Conservation (phyloP, 352 stramenopile genomes). For the Phytophthora fragariae region DNA sequence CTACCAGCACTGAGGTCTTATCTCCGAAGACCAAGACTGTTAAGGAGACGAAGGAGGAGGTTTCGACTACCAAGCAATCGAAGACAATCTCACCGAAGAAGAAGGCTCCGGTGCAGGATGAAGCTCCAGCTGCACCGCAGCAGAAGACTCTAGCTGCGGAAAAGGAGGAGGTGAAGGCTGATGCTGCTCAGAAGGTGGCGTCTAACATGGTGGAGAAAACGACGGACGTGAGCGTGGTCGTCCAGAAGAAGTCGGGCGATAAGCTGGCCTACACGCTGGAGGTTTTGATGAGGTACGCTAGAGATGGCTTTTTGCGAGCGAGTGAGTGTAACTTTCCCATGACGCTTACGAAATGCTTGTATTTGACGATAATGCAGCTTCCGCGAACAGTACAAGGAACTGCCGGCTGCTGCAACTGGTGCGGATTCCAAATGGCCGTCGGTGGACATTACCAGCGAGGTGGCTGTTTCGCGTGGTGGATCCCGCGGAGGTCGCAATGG, state of each 20-base stretch:
- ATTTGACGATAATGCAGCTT: slow-evolving; percentile 44
- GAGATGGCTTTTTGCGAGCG: not conserved
- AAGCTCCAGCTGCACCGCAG: slow-evolving; percentile 18
- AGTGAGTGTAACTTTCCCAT: not conserved
- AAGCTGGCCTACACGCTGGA: slow-evolving; percentile 72
- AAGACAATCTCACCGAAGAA: slow-evolving; percentile 35
- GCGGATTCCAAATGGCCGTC: slow-evolving; percentile 66
- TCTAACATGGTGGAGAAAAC: slow-evolving; percentile 32
- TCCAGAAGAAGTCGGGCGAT: slow-evolving; percentile 43
- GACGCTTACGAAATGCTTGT: slow-evolving; percentile 10
- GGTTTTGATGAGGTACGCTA: slow-evolving; percentile 57
- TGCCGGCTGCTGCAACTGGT: slow-evolving; percentile 47
- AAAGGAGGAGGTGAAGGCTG: slow-evolving; percentile 23
- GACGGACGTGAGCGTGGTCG: slow-evolving; percentile 44
- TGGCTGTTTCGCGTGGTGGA: slow-evolving; percentile 49
- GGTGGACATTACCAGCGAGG: slow-evolving; percentile 75
- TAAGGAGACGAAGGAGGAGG: slow-evolving; percentile 27
- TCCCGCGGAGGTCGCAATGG: slow-evolving; percentile 54
- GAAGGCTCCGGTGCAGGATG: slow-evolving; percentile 22
- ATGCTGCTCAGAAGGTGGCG: slow-evolving; percentile 14
- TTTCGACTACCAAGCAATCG: slow-evolving; percentile 15
- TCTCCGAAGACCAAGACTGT: slow-evolving; percentile 23
- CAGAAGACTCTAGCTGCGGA: slow-evolving; percentile 27
- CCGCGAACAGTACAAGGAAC: slow-evolving; percentile 61
- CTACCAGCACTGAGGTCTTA: slow-evolving; percentile 23